Conservation (phyloP, 2,329 filamentous ascomycete genomes). For the Epichloe brachyelytri region DNA sequence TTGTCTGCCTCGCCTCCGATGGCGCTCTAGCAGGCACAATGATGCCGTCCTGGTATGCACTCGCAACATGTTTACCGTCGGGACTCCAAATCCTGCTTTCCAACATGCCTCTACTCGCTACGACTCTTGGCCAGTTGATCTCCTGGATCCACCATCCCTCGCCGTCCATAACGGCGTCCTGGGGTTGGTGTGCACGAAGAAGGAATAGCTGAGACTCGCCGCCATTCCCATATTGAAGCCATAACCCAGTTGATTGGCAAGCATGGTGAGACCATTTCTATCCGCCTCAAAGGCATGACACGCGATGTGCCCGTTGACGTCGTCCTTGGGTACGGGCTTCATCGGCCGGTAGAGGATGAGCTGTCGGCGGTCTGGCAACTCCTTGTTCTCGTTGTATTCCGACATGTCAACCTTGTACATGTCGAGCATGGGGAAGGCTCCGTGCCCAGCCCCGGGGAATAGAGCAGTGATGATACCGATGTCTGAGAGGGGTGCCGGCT, state of each 20-base stretch:
- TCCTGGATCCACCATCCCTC: conserved; percentile 43
- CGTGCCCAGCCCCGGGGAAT: conserved; percentile 25
- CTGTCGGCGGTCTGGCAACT: conserved; percentile 32
- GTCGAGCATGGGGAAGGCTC: conserved; percentile 35
- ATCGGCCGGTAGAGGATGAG: conserved; percentile 36
- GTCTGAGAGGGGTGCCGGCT: conserved; percentile 31
- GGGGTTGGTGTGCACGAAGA: conserved; percentile 38
- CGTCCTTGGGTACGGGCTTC: conserved; percentile 25
- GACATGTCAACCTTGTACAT: conserved; percentile 43
- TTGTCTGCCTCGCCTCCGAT: conserved; percentile 10
- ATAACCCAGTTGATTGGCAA: conserved; percentile 34
- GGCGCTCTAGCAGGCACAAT: conserved; percentile 15
- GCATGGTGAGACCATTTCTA: conserved; percentile 40
- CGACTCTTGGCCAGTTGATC: conserved; percentile 32
- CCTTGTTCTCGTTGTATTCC: conserved; percentile 27
- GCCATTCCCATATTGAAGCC: conserved; percentile 27
- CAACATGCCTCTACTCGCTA: conserved; percentile 32
- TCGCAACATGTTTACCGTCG: conserved; percentile 37
- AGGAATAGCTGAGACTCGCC: conserved; percentile 36
- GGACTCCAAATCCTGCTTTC: conserved; percentile 42
- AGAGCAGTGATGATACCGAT: conserved; percentile 25
- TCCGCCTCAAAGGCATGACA: conserved; percentile 40
- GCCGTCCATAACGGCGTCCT: conserved; percentile 33
- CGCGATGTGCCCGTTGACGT: conserved; percentile 32
- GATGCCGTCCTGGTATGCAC: conserved; percentile 41